phyloP scores from a whole-genome alignment of 768 basidiomycete genomes.

The Mycena vitilis region DNA sequence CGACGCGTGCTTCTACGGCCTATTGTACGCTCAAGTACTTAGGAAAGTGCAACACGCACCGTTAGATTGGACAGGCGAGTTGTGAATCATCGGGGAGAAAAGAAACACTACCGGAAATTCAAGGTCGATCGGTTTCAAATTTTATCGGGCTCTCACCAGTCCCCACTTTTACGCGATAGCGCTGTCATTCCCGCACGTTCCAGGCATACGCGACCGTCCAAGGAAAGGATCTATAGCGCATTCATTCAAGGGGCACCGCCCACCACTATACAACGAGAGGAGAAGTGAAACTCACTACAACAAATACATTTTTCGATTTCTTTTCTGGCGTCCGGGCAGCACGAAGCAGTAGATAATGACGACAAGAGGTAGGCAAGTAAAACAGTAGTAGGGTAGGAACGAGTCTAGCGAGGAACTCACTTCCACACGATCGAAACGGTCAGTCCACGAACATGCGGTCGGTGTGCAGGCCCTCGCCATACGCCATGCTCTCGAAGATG shows the following conservation, averaged over 20 bases:
- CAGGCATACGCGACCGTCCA: not conserved
- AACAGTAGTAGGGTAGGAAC: slow-evolving; percentile 4
- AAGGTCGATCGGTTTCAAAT: slow-evolving; percentile 3
- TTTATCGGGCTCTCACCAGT: slow-evolving; percentile 8
- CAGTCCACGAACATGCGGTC: slow-evolving; percentile 84
- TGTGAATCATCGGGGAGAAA: too few relatives aligned
- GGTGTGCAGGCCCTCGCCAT: slow-evolving; percentile 88
- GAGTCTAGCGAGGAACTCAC: slow-evolving; percentile 29
- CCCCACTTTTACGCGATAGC: not conserved
- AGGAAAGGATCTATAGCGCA: slow-evolving; percentile 3
- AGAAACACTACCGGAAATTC: slow-evolving; percentile 1
- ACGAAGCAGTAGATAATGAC: slow-evolving; percentile 22
- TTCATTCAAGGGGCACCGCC: slow-evolving; percentile 7
- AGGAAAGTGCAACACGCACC: too few relatives aligned
- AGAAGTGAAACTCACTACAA: slow-evolving; percentile 18
- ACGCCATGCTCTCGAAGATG: slow-evolving; percentile 95
- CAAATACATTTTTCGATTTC: slow-evolving; percentile 8
- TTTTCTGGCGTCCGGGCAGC: slow-evolving; percentile 5
- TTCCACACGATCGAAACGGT: slow-evolving; percentile 1
- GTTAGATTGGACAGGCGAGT: too few relatives aligned
- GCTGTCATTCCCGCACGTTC: not conserved
- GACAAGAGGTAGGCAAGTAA: slow-evolving; percentile 8
- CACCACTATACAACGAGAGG: slow-evolving; percentile 1
- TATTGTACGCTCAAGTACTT: too few relatives aligned
- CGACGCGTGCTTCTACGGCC: too few relatives aligned